These are phyloP conservation scores for Monosporascus sp. DNA, from an alignment of 2,329 filamentous ascomycete genomes.

Conservation along the genomic window DNA sequence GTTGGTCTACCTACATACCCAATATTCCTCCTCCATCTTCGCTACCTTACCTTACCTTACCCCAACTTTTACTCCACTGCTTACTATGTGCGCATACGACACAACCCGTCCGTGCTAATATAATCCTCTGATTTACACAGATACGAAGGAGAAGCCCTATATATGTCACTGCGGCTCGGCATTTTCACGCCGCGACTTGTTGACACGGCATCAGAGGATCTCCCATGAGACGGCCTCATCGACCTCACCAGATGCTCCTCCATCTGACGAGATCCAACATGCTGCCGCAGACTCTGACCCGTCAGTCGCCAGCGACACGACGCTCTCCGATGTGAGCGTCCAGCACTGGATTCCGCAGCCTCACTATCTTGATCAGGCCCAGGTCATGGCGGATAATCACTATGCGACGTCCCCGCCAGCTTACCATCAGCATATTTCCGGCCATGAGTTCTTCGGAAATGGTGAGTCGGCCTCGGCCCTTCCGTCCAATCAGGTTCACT, in stretches of 20 bases:
- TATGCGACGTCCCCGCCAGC: slow-evolving; percentile 10
- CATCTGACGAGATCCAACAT: slow-evolving; percentile 24
- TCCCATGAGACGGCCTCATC: slow-evolving; percentile 27
- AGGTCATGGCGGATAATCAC: slow-evolving; percentile 16
- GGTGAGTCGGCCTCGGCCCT: slow-evolving; percentile 15
- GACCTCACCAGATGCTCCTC: slow-evolving; percentile 22
- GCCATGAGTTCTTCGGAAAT: slow-evolving; percentile 22
- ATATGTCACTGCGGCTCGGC: slow-evolving; percentile 39
- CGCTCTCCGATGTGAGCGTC: slow-evolving; percentile 28
- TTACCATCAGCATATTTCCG: slow-evolving; percentile 20
- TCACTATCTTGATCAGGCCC: slow-evolving; percentile 14
- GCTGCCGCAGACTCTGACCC: slow-evolving; percentile 23
- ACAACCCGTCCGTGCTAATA: not conserved
- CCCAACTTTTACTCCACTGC: slow-evolving; percentile 6
- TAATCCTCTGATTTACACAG: slow-evolving; percentile 19
- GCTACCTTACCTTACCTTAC: slow-evolving; percentile 4
- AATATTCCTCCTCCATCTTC: slow-evolving; percentile 6
- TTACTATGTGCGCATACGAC: not conserved
- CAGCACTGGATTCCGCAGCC: slow-evolving; percentile 22
- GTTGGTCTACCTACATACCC: slow-evolving; percentile 30
- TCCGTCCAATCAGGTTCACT: not conserved
- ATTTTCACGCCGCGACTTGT: slow-evolving; percentile 39
- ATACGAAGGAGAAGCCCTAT: slow-evolving; percentile 45
- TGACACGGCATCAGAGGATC: slow-evolving; percentile 40
- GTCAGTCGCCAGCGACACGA: slow-evolving; percentile 22